Evolutionary conservation across 2,329 filamentous ascomycete genomes (phyloP), one percentile per base, ranked within the genome.

Genomic region (Gliomastix tumulicola): DNA sequence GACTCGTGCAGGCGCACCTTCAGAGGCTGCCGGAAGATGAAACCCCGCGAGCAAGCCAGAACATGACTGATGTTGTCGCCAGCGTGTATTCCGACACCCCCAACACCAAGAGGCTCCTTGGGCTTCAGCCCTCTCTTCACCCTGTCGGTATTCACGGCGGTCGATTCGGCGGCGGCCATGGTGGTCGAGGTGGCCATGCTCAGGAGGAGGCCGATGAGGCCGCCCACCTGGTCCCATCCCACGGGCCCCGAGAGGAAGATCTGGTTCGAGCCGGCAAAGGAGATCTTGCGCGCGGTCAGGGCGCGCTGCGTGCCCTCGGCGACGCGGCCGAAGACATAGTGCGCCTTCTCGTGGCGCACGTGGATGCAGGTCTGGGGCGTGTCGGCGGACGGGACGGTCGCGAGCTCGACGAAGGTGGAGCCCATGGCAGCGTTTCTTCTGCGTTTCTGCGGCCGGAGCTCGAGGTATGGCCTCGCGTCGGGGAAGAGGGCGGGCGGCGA

Each of bases 261-360:
- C 49, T 94, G 79, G 32, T 78, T 76, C 2, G 87, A 68, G 53
- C 82, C 82, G 20, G 68, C 59, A 46, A 94, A 50, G 22, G 71
- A 66, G 9, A 82, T 54, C 38, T 79, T 84, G 44, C 82, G 76
- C 59, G 89, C 80, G 25, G 72, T 70, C 52, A 84, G 69, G 33
- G 81, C 78, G 39, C 92, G 76, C 65, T 97, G 92, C 1, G 84
- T 84, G 13, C 90, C 92, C 60, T 98, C 92, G 9, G 79, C 66
- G 13, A 90, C 58, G 49, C 84, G 82, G 16, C 92, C 92, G 51
- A 98, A 84, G 13, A 96, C 48, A 59, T 98, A 98, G 39, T 86
- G 76, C 49, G 83, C 82, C 50, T 79, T 76, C 49, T 90, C 85
- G 52, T 88, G 89, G 54, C 90, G 81, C 7, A 98, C 68, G 25